Base-by-base conservation (phyloP, 2,329 filamentous ascomycete species). In the Falciphora oryzae region DNA sequence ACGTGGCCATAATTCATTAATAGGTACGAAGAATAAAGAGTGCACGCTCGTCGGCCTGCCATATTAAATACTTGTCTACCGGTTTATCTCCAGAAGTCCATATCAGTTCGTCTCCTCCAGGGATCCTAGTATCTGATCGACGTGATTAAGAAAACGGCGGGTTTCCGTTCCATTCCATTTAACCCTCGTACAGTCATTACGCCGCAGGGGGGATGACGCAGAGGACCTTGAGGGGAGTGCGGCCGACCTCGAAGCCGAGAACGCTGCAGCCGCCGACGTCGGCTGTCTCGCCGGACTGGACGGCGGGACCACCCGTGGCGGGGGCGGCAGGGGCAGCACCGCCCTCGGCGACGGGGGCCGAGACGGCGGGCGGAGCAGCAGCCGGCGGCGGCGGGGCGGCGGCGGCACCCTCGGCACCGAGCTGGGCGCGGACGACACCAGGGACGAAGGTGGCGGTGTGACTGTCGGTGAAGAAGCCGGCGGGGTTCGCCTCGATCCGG, bases 381-480 rank as follows among this genome's bases (percentile, higher is more conserved):
- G 32, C n/a, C 10, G 56, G 56, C 10, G 35, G 32, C 10, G 56
- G 56, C 10, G 35, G 32, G 31, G 29, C 27, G 38, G 58, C 63
- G 27, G 32, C 63, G 58, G 63, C 57, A 22, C 32, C 57, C 14
- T 50, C 59, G 14, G 63, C 63, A 44, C 53, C 53, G 64, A 80
- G 64, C 69, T 83, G 81, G 14, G 79, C 81, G 64, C 81, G 72
- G 22, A 82, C 78, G 61, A 79, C 81, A 61, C 81, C 81, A 53
- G 78, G 72, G 1, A 76, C 69, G 62, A 77, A 80, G 22, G 75
- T 65, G 25, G 66, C 73, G 10, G 80, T 79, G 68, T 83, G 81
- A 11, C 74, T 71, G 71, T 84, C 81, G 27, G 78, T 75, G 71
- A 82, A 83, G 76, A 83, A 83, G 4, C 69, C 76, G 2, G 68